A percentile compares a stretch with the other conserved stretches of the same genome.
These are phyloP conservation scores for Colletotrichum karsti DNA, from an alignment of 2,329 filamentous ascomycete species.

Conservation along the genomic window DNA sequence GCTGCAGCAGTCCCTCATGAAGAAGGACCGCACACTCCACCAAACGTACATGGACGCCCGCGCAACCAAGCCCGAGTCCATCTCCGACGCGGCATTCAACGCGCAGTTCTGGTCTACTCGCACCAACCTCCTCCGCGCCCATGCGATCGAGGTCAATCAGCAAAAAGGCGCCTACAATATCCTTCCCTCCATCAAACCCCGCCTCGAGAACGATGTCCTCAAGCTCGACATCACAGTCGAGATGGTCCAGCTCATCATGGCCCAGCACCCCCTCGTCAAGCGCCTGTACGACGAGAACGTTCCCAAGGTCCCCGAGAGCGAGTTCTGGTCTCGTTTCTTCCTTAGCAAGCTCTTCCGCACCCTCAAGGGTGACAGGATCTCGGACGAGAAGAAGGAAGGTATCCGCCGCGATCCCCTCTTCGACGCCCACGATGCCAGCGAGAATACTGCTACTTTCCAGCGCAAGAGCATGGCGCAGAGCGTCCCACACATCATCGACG, in stretches of 20 bases:
- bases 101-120: constrained; percentile 95
- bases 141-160: constrained; percentile 89
- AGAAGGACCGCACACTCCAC: constrained; percentile 77
- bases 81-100: constrained; percentile 84
- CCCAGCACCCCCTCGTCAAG: constrained; percentile 90
- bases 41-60: constrained; percentile 89
- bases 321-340: constrained; percentile 97
- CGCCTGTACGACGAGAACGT: constrained; percentile 94
- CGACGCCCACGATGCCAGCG: constrained; percentile 83
- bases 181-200: constrained; percentile 86
- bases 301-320: constrained; percentile 77
- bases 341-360: constrained; percentile 90
- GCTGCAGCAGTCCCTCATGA: constrained; percentile 88
- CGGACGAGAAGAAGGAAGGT: constrained; percentile 73
- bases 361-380: constrained; percentile 87
- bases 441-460: constrained; percentile 65
- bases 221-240: constrained; percentile 89
- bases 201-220: constrained; percentile 76
- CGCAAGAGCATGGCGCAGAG: constrained; percentile 67
- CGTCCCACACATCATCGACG: constrained; percentile 88
- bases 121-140: constrained; percentile 83
- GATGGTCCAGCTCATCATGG: constrained; percentile 92
- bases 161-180: constrained; percentile 93
- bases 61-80: constrained; percentile 82
- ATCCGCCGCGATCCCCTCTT: constrained; percentile 71